Evolutionary conservation across 192 early-diverging fungal species (phyloP), one percentile per base, ranked within the genome.

Genomic region (Backusella mclennaniae): DNA sequence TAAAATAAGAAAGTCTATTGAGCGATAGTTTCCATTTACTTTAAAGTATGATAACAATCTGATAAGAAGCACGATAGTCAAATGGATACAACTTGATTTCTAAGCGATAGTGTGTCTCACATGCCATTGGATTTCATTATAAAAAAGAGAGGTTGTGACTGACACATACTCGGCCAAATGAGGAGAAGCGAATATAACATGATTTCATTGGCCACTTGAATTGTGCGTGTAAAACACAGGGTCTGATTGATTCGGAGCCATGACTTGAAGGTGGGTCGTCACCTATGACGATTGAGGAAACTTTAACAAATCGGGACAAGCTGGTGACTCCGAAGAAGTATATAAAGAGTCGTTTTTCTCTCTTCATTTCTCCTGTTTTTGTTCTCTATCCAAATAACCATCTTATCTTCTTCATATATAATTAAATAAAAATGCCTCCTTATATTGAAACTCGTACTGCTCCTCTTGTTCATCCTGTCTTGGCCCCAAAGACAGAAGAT

Each of bases 201-300:
- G 56, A 63, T 63, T 63, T 29, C 56, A 63, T 63, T 63, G 56
- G 56, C 56, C 56, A 63, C 11, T 63, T 63, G 56, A 14, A 29
- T 63, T 8, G 23, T 63, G 56, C 26, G 56, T 63, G 56, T 63
- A 63, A 63, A 63, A 63, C 56, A 63, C 23, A 63, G 56, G 56
- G 56, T 63, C 56, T 63, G 56, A 63, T 63, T 63, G 56, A 63
- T 63, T 63, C 56, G 56, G 56, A 63, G 56, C 56, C 56, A 29
- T 49, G 46, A 49, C 56, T n/a, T 6, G 56, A 63, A 23, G 56
- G 56, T 39, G 38, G 38, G 38, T 39, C 38, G 38, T 63, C 56
- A 63, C 56, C 56, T 63, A 63, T 63, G 56, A 63, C 56, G 23
- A 8, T 26, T 63, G 56, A 29, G 56, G 56, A 63, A 63, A 63